Evolutionary conservation across 2,329 filamentous ascomycete genomes (phyloP).

Genomic region (Pseudogymnoascus sp.): DNA sequence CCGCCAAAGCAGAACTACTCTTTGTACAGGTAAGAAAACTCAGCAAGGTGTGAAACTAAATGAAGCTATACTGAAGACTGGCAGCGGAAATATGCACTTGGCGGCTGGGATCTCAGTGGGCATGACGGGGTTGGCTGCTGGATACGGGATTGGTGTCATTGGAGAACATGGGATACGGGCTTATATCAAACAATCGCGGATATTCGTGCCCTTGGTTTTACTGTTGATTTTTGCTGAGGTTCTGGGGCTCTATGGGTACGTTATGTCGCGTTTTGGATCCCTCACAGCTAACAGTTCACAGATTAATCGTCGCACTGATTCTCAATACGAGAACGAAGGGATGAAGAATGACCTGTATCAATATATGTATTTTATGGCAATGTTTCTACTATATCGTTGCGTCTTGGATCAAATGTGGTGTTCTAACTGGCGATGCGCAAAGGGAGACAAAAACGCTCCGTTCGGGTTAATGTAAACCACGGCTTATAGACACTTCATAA

Average conservation of each 20-base stretch:
- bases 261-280: neutral
- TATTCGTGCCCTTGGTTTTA: neutral
- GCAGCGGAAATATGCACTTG: neutral
- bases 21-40: neutral
- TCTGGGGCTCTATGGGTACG: neutral
- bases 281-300: neutral
- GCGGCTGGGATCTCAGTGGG: neutral
- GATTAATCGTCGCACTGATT: neutral
- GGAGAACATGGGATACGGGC: neutral
- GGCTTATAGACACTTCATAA: neutral
- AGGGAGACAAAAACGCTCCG: neutral
- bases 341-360: neutral
- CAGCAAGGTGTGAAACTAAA: neutral
- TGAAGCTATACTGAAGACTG: neutral
- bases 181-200: neutral
- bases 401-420: neutral
- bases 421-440: neutral
- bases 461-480: neutral
- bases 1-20: neutral
- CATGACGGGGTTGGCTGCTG: neutral
- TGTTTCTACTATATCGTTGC: neutral
- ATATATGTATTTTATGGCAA: neutral
- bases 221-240: constrained; percentile 1
- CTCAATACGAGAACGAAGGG: neutral
- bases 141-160: neutral